These are phyloP conservation scores for Ceratocystis cacaofunesta DNA, from an alignment of 2,329 filamentous ascomycete species.

Conservation along the genomic window DNA sequence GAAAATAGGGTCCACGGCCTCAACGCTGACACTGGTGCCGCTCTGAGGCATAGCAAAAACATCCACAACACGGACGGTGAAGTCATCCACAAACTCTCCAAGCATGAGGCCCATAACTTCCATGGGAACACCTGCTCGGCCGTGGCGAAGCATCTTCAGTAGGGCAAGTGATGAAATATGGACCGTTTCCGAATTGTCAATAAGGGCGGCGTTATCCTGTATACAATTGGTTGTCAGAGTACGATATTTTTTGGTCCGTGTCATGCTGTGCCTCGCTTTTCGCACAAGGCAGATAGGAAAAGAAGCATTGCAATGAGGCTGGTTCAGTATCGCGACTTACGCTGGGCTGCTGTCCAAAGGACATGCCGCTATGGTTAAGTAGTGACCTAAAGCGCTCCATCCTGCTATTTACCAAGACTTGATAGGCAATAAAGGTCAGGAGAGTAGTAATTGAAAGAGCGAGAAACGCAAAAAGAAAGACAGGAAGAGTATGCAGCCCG, in stretches of 20 bases:
- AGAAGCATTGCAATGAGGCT: neutral
- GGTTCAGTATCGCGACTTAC: slow-evolving; percentile 10
- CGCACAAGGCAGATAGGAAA: neutral
- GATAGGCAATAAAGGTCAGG: neutral
- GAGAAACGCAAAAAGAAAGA: neutral
- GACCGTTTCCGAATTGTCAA: slow-evolving; percentile 98
- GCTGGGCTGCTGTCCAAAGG: slow-evolving; percentile 5
- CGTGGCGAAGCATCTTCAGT: slow-evolving; percentile 96
- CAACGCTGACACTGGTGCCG: slow-evolving; percentile 93
- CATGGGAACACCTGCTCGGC: slow-evolving; percentile 95
- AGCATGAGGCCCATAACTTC: slow-evolving; percentile 97
- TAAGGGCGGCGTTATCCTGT: slow-evolving; percentile 77
- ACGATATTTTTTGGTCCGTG: neutral
- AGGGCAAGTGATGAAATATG: slow-evolving; percentile 96
- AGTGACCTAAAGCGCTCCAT: slow-evolving; percentile 16
- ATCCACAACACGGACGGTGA: slow-evolving; percentile 81
- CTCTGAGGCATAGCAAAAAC: slow-evolving; percentile 99
- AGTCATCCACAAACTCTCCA: slow-evolving; percentile 38
- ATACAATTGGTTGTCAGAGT: neutral
- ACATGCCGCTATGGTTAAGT: slow-evolving; percentile 6
- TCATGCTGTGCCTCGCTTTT: neutral
- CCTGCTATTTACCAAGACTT: neutral
- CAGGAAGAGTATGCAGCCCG: neutral
- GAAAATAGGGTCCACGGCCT: slow-evolving; percentile 95
- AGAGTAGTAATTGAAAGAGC: neutral